phyloP scores from a whole-genome alignment of 805 yeast species.

The Scheffersomyces spartinae region DNA sequence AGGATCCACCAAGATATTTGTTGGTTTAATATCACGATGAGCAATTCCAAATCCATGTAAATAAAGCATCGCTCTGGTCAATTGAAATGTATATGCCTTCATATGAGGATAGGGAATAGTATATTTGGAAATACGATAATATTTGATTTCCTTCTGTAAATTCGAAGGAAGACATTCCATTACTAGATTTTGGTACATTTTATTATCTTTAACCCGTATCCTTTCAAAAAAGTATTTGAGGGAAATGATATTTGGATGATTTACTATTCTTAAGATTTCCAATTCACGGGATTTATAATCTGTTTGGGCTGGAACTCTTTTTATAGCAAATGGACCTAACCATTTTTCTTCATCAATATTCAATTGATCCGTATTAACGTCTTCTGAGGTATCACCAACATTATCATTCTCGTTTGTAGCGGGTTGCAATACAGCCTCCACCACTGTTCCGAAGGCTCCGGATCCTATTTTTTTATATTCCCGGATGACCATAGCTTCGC shows the following conservation, averaged over 20 bases:
- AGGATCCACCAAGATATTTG: conserved; percentile 71
- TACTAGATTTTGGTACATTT: conserved; percentile 67
- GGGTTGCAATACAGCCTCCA: conserved; percentile 49
- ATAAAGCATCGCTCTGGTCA: conserved; percentile 75
- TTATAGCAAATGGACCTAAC: conserved; percentile 78
- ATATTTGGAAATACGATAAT: conserved; percentile 48
- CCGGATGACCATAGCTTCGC: conserved; percentile 53
- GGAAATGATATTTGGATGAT: conserved; percentile 70
- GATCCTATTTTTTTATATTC: conserved; percentile 72
- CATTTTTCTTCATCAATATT: conserved; percentile 34
- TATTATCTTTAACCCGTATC: conserved; percentile 48
- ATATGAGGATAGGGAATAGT: conserved; percentile 63
- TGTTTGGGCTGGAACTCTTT: conserved; percentile 78
- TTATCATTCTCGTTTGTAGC: conserved; percentile 17
- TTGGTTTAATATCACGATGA: conserved; percentile 79
- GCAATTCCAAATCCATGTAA: conserved; percentile 71
- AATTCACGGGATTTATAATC: conserved; percentile 77
- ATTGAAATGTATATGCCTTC: conserved; percentile 67
- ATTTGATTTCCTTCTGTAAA: conserved; percentile 62
- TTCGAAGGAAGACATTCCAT: conserved; percentile 85
- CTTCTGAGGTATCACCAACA: conserved; percentile 1
- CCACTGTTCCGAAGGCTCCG: conserved; percentile 81
- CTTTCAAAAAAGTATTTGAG: conserved; percentile 64
- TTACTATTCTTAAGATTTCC: conserved; percentile 61
- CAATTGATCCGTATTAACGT: too few species aligned